phyloP scores from a whole-genome alignment of 208 protist genomes.

The Leishmania tarentolae region DNA sequence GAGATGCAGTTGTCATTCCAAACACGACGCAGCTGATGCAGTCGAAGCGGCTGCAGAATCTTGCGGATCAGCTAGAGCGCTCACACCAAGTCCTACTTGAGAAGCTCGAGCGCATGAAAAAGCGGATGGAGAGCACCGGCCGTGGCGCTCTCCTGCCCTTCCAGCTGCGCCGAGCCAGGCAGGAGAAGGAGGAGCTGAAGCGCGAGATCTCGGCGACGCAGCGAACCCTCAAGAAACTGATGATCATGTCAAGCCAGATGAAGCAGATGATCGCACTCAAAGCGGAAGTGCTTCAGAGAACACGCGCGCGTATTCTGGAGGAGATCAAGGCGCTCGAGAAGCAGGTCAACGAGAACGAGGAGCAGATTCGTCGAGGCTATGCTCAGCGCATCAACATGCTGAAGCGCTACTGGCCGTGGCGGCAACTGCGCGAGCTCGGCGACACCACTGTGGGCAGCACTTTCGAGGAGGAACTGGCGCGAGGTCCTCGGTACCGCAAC shows the following conservation, averaged over 20 bases:
- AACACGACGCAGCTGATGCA: constrained; percentile 44
- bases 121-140: constrained; percentile 33
- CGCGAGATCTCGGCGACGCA: constrained; percentile 59
- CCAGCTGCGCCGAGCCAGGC: constrained; percentile 55
- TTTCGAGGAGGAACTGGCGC: constrained; percentile 80
- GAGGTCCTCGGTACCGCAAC: constrained; percentile 80
- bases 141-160: constrained; percentile 50
- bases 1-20: constrained; percentile 32
- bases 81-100: constrained; percentile 53
- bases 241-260: constrained; percentile 60
- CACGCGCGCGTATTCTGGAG: constrained; percentile 27
- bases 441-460: constrained; percentile 72
- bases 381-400: constrained; percentile 79
- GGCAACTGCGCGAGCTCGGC: constrained; percentile 79
- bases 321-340: constrained; percentile 52
- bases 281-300: constrained; percentile 27
- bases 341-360: constrained; percentile 38
- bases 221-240: constrained; percentile 45
- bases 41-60: constrained; percentile 44
- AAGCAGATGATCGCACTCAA: constrained; percentile 47
- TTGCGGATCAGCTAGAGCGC: constrained; percentile 58
- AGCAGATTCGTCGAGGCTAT: constrained; percentile 64
- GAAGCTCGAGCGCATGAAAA: constrained; percentile 53
- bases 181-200: constrained; percentile 58
- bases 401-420: constrained; percentile 88